Evolutionary conservation across 768 basidiomycete species (phyloP).

Genomic region (Suillus subaureus): DNA sequence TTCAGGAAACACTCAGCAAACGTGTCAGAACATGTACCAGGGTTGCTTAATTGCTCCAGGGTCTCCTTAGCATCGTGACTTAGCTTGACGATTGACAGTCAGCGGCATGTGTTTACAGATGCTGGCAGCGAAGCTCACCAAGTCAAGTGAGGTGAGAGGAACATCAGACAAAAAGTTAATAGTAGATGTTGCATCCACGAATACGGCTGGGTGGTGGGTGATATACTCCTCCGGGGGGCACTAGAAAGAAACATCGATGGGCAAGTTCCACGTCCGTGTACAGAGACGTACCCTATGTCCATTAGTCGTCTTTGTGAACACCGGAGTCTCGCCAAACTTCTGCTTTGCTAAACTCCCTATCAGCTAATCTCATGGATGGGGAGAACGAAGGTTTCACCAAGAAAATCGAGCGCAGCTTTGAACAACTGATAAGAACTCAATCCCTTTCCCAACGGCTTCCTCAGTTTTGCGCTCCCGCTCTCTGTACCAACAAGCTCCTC

Average conservation of each 20-base stretch:
- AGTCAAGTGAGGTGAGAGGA: constrained; percentile 73
- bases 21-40: constrained; percentile 52
- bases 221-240: constrained; percentile 60
- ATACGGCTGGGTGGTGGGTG: constrained; percentile 52
- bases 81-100: constrained; percentile 48
- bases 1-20: constrained; percentile 75
- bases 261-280: not conserved
- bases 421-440: constrained; percentile 92
- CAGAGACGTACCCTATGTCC: constrained; percentile 53
- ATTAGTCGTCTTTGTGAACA: constrained; percentile 59
- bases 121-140: constrained; percentile 48
- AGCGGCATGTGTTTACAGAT: not conserved
- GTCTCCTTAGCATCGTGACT: constrained; percentile 76
- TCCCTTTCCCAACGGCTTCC: constrained; percentile 72
- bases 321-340: constrained; percentile 57
- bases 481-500: constrained; percentile 51
- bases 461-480: constrained; percentile 32
- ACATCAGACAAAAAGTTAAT: constrained; percentile 79
- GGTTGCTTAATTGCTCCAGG: constrained; percentile 59
- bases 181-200: constrained; percentile 78
- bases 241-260: constrained; percentile 36
- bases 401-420: constrained; percentile 79
- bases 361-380: constrained; percentile 7
- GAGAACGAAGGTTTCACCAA: constrained; percentile 53
- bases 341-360: constrained; percentile 57